Evolutionary conservation across 305 asterid species (phyloP).

Genomic region (Andrographis paniculata): DNA sequence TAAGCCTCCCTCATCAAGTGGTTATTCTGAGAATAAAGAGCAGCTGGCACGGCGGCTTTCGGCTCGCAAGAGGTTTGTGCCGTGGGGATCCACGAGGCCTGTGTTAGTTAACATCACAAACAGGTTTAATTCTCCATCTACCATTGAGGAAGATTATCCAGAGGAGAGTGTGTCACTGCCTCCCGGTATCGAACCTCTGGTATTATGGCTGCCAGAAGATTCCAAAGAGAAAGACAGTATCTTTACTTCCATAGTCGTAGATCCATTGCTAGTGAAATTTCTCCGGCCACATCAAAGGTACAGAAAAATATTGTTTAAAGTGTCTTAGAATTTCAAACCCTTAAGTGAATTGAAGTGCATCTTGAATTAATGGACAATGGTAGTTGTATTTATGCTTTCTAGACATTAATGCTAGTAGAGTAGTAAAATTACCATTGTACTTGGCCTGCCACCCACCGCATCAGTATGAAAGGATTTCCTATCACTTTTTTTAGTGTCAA

Average conservation of each 20-base stretch:
- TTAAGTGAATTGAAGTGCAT: not conserved
- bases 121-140: constrained; percentile 32
- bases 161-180: constrained; percentile 59
- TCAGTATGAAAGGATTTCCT: constrained; percentile 8
- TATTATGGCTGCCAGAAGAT: constrained; percentile 83
- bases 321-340: constrained; percentile 14
- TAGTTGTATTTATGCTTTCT: not conserved
- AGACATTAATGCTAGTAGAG: no score
- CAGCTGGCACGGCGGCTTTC: constrained; percentile 67
- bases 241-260: constrained; percentile 47
- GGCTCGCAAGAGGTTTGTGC: constrained; percentile 93
- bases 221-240: constrained; percentile 28
- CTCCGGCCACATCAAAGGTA: constrained; percentile 99
- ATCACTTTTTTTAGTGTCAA: constrained; percentile 8
- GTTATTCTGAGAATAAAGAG: constrained; percentile 58
- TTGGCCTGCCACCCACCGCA: constrained; percentile 13
- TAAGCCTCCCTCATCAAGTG: constrained; percentile 75
- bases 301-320: not conserved
- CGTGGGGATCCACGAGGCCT: constrained; percentile 89
- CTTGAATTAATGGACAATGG: not conserved
- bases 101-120: constrained; percentile 59
- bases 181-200: constrained; percentile 78
- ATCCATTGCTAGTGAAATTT: constrained; percentile 79
- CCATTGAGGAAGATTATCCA: constrained; percentile 31
- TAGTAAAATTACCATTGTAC: constrained; percentile 5